Conservation (phyloP, 768 basidiomycete species). For the Lyophyllum decastes region DNA sequence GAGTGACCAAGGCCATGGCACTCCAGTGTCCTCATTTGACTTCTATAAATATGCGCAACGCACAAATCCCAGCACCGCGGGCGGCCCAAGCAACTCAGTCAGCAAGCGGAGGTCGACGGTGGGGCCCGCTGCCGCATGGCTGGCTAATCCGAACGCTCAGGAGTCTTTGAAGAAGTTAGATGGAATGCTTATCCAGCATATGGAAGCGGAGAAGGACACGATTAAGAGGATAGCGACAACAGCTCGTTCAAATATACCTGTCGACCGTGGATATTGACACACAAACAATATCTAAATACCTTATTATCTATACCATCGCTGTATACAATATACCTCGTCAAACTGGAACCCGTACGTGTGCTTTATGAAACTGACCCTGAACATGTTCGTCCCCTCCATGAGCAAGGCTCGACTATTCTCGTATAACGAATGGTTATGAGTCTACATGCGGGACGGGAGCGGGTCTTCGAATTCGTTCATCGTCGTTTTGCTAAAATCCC, state of each 20-base stretch:
- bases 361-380: no score
- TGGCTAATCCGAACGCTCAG: constrained; percentile 42
- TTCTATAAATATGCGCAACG: constrained; percentile 48
- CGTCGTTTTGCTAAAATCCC: no score
- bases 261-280: constrained; percentile 18
- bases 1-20: constrained; percentile 35
- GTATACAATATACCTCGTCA: constrained; percentile 25
- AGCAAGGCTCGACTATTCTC: no score
- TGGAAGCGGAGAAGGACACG: constrained; percentile 81
- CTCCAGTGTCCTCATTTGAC: constrained; percentile 43
- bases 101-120: constrained; percentile 29
- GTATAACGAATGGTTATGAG: no score
- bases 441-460: no score
- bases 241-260: constrained; percentile 23
- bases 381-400: no score
- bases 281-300: constrained; percentile 4
- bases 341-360: not conserved
- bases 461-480: no score
- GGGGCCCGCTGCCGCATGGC: constrained; percentile 32
- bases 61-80: constrained; percentile 17
- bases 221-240: constrained; percentile 72
- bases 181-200: constrained; percentile 80
- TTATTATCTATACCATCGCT: constrained; percentile 23
- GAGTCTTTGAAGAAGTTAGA: constrained; percentile 70
- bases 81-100: constrained; percentile 12